Base-by-base conservation (phyloP, 805 yeast species). In the Wickerhamiella bombiphila region DNA sequence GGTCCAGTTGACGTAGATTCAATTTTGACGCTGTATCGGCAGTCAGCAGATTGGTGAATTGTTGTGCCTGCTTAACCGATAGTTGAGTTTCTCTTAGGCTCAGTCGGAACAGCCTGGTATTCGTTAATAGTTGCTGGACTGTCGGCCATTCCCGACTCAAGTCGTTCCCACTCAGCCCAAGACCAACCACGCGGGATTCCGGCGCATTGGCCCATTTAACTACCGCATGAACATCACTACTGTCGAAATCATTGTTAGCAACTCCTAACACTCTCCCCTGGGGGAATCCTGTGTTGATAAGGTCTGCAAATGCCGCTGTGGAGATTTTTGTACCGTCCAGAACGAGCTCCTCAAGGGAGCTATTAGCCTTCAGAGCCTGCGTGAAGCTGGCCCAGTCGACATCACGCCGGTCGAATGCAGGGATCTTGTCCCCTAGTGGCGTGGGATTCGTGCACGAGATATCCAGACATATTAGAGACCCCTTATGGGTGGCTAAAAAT, bases 161-260 rank as follows among this genome's bases (percentile, higher is more conserved):
- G 53, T 81, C 86, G 53, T 86, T 86, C 51, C 77, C 86, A 3
- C 93, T 93, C 16, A 86, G 50, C 61, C 85, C 95, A 4, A 86
- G 56, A 3, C 95, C 95, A 45, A 73, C 53, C 4, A 75, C 67
- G 20, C 51, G 60, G 48, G 60, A 50, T 55, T 57, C 56, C 42
- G 54, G 54, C 16, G 48, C 55, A 36, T 60, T 50, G 39, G 79
- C 55, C 85, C 88, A 82, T 34, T 69, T 57, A 5, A 71, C 65
- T 18, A 81, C 42, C 17, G 69, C 57, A 42, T 64, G 63, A 24
- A 77, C 55, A 41, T 82, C 88, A n/a, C 68, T 68, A 2, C 64
- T 59, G 0, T 68, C 58, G 14, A 86, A 58, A 18, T 77, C 77
- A 44, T 79, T 77, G 46, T 75, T 74, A 0, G 94, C 94, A 32